Percentiles rank a stretch among this genome's conserved stretches.
phyloP scores from a whole-genome alignment of 805 yeast genomes.

The Jamesozyma hellenica region DNA sequence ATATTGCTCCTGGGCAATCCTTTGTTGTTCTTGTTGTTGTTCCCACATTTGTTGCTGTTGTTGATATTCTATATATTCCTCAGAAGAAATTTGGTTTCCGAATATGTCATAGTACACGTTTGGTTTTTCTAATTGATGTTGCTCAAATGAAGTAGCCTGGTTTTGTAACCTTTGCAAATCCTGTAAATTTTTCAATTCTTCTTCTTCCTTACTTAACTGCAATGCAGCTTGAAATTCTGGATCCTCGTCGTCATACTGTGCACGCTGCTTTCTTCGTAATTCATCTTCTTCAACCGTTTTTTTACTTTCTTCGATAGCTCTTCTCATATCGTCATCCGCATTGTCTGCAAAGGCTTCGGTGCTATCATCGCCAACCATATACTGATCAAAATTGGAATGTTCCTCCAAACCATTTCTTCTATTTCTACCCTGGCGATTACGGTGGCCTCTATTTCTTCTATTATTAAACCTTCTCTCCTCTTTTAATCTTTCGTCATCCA shows the following conservation, averaged over 20 bases:
- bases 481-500: slow-evolving; percentile 71
- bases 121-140: slow-evolving; percentile 20
- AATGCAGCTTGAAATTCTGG: slow-evolving; percentile 22
- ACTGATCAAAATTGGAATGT: no score
- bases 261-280: slow-evolving; percentile 33
- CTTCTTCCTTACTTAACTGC: slow-evolving; percentile 24
- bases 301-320: slow-evolving; percentile 72
- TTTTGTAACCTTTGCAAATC: slow-evolving; percentile 19
- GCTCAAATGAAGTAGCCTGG: slow-evolving; percentile 23
- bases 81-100: slow-evolving; percentile 30
- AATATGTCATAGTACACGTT: slow-evolving; percentile 28
- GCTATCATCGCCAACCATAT: no score
- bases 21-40: slow-evolving; percentile 33
- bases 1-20: slow-evolving; percentile 4
- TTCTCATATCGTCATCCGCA: slow-evolving; percentile 58
- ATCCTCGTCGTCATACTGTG: slow-evolving; percentile 15
- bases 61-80: slow-evolving; percentile 28
- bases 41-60: slow-evolving; percentile 35
- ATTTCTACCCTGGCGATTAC: no score
- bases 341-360: no score
- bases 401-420: no score
- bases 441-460: slow-evolving; percentile 29
- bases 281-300: slow-evolving; percentile 70
- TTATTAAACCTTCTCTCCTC: slow-evolving; percentile 48
- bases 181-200: slow-evolving; percentile 23